Conservation (phyloP, 768 basidiomycete genomes). For the Thelephora ganbajun region DNA sequence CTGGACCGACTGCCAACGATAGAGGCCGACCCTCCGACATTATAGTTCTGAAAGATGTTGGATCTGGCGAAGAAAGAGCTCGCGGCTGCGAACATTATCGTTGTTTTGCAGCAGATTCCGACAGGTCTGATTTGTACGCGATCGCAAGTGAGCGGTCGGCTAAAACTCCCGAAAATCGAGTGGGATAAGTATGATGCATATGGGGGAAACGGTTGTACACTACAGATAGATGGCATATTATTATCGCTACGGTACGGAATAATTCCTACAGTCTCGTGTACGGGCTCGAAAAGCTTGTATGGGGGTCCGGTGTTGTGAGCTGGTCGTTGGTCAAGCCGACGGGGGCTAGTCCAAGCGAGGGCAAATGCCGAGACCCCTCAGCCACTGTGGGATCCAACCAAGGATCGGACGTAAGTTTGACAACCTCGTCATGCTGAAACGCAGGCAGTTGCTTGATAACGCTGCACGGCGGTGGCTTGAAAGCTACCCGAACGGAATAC, state of each 20-base stretch:
- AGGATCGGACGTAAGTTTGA: slow-evolving; percentile 25
- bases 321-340: neutral
- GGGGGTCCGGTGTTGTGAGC: neutral
- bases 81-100: slow-evolving; percentile 62
- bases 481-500: slow-evolving; percentile 24
- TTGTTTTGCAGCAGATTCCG: no score
- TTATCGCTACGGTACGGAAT: no score
- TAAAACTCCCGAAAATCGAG: no score
- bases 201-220: no score
- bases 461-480: slow-evolving; percentile 17
- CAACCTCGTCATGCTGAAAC: slow-evolving; percentile 21
- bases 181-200: no score
- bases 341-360: neutral
- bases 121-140: no score
- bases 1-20: slow-evolving; percentile 20
- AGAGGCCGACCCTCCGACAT: slow-evolving; percentile 29
- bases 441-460: slow-evolving; percentile 18
- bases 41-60: slow-evolving; percentile 70
- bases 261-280: no score
- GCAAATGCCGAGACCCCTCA: neutral
- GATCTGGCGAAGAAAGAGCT: slow-evolving; percentile 74
- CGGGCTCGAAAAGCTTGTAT: no score
- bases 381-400: neutral
- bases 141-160: no score
- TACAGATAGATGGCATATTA: no score